phyloP scores from a whole-genome alignment of 2,329 filamentous ascomycete species.

The Diaporthe capsici region DNA sequence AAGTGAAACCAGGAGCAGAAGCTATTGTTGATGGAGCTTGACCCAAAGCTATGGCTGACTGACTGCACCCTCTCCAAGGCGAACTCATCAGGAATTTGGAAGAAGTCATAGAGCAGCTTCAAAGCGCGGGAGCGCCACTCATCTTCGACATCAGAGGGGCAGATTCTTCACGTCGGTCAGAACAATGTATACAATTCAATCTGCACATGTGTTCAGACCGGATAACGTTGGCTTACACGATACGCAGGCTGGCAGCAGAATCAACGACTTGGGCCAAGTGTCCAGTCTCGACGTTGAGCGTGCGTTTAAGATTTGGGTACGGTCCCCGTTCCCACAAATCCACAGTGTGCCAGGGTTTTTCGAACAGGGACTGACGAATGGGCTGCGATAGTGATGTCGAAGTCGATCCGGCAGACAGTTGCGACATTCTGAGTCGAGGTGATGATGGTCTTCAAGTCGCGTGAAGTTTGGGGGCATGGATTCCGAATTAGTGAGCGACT shows the following conservation, averaged over 20 bases:
- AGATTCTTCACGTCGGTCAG: neutral
- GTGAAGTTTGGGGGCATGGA: too few species aligned
- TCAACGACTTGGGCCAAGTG: neutral
- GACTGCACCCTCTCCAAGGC: neutral
- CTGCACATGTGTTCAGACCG: too few species aligned
- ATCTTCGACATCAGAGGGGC: neutral
- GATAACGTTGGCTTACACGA: neutral
- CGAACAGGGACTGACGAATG: neutral
- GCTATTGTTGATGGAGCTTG: neutral
- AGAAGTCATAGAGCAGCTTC: neutral
- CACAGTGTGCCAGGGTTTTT: neutral
- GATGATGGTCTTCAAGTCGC: too few species aligned
- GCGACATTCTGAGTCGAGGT: neutral
- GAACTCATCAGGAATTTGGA: neutral
- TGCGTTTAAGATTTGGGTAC: too few species aligned
- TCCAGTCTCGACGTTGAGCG: neutral
- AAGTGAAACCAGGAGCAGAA: neutral
- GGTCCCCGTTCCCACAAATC: neutral
- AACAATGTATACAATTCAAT: neutral
- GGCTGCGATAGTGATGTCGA: neutral
- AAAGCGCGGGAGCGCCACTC: neutral
- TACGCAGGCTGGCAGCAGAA: neutral
- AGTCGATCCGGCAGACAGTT: neutral
- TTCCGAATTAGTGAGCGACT: too few species aligned
- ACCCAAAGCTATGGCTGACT: neutral